Evolutionary conservation across 768 basidiomycete genomes (phyloP), one percentile per base, ranked within the genome.

Genomic region (Boletales sp.): DNA sequence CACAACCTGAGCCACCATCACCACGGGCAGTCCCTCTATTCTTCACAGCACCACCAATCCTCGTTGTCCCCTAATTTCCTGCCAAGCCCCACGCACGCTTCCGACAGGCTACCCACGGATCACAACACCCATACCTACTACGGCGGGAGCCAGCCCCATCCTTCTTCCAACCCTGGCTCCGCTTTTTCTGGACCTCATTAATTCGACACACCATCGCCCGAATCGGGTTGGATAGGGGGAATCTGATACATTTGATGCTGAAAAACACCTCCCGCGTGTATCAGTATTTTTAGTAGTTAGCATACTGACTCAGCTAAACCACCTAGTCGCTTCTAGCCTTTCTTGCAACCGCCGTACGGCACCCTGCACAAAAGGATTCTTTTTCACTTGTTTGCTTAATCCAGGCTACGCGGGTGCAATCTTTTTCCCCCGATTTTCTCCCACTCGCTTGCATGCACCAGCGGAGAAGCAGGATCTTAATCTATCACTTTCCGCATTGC

Each of bases 201-300:
- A 57, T 45, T 39, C 43, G 47, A 50, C 18, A 38, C 43, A 31
- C 38, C 40, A 47, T n/a, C 38, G 34, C 31, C 40, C 50, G 19
- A 18, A 37, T 30, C 21, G 45, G 45, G 50, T 27, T 47, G 59
- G 50, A 62, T 48, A 58, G 62, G 62, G 56, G 56, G 6, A 38
- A 48, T 45, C 48, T 53, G 58, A 55, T 49, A 53, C 43, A 47
- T 41, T 52, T 54, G 50, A 52, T 54, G 57, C 52, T 45, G 51
- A 55, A 58, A 58, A 54, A 55, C 54, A 51, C 43, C 51, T 29
- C 9, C 50, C 37, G 62, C 61, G 64, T 68, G 65, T 67, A 65
- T 53, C 63, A 62, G 49, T 67, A 65, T 57, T 67, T 60, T 58
- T 65, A 65, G 60, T 62, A 66, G 65, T 27, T 65, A 65, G 63